Conservation (phyloP, 78 protist genomes). For the Dictyostelium intermedium region DNA sequence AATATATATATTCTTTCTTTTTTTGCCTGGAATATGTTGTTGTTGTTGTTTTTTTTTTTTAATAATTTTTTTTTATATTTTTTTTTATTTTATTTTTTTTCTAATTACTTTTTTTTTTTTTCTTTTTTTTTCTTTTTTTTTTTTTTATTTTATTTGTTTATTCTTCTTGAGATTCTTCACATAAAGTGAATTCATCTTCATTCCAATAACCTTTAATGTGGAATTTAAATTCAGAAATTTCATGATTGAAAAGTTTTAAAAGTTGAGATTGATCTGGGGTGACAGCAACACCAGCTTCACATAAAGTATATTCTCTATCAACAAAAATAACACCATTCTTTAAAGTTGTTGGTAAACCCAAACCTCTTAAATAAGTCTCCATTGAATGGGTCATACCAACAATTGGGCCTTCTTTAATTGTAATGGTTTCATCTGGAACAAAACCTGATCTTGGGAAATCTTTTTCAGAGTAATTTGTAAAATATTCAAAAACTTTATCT, state of each 20-base stretch:
- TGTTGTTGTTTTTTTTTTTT: background rate
- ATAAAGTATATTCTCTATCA: constrained; percentile 77
- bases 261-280: constrained; percentile 87
- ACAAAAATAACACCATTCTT: constrained; percentile 80
- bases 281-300: constrained; percentile 79
- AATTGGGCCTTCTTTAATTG: constrained; percentile 57
- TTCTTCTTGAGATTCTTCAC: background rate
- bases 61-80: background rate
- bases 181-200: background rate
- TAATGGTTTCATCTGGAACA: constrained; percentile 80
- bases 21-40: background rate
- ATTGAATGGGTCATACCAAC: constrained; percentile 61
- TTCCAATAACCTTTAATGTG: constrained; percentile 8
- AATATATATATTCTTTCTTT: background rate
- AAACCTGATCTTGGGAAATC: constrained; percentile 95
- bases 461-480: background rate
- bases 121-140: background rate
- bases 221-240: constrained; percentile 72
- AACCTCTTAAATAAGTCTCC: constrained; percentile 72
- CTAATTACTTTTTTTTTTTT: background rate
- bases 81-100: background rate
- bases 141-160: background rate
- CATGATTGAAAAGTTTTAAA: constrained; percentile 59
- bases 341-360: constrained; percentile 45
- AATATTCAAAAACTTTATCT: constrained; percentile 70